Conservation (phyloP, 2,329 filamentous ascomycete genomes). For the Fusarium globosum region DNA sequence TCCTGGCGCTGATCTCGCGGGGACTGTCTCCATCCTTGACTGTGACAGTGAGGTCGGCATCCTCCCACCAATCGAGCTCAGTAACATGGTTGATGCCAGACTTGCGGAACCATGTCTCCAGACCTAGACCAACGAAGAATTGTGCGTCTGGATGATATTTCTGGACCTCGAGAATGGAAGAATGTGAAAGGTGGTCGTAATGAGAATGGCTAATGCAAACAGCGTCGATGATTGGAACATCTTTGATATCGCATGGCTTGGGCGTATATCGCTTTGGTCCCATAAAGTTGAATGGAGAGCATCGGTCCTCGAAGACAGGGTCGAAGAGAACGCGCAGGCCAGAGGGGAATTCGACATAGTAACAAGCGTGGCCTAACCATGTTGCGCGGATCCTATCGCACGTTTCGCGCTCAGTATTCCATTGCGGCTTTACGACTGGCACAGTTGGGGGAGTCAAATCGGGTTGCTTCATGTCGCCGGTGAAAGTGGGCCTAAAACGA, state of each 20-base stretch:
- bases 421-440: constrained; percentile 72
- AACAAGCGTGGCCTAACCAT: constrained; percentile 96
- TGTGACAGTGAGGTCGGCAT: constrained; percentile 74
- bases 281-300: constrained; percentile 77
- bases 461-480: constrained; percentile 59
- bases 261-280: constrained; percentile 83
- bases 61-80: constrained; percentile 96
- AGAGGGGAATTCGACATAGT: constrained; percentile 88
- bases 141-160: constrained; percentile 80
- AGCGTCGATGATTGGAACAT: constrained; percentile 80
- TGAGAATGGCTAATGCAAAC: constrained; percentile 90
- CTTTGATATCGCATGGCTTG: constrained; percentile 78
- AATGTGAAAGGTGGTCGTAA: constrained; percentile 89
- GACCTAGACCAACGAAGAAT: constrained; percentile 87
- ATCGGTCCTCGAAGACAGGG: constrained; percentile 90
- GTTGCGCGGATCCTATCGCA: constrained; percentile 78
- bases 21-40: constrained; percentile 46
- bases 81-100: constrained; percentile 81
- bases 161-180: constrained; percentile 77
- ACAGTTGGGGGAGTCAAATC: constrained; percentile 75
- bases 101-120: constrained; percentile 82
- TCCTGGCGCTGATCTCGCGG: constrained; percentile 70
- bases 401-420: constrained; percentile 70
- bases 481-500: constrained; percentile 50
- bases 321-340: constrained; percentile 92